Percentiles rank a stretch among this genome's conserved stretches.
These are phyloP conservation scores for Fraxinus greggii DNA, from an alignment of 305 asterid species.

Conservation along the genomic window DNA sequence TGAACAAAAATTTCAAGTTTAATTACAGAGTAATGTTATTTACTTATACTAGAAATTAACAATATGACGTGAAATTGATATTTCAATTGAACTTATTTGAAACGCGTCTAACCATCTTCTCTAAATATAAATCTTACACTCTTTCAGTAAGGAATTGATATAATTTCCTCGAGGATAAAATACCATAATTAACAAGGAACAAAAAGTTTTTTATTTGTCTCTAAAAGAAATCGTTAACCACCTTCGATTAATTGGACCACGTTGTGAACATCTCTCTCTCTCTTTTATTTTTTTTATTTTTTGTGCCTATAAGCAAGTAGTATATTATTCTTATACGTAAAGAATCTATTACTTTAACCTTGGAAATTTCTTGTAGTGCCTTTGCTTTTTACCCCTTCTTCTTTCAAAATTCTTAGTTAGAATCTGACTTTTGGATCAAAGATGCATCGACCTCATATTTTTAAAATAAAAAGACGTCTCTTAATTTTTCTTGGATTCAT, in stretches of 20 bases:
- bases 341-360: not conserved
- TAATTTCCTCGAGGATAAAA: not conserved
- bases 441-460: not conserved
- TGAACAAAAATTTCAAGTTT: too few relatives aligned
- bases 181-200: not conserved
- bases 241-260: too few relatives aligned
- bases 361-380: not conserved
- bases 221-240: too few relatives aligned
- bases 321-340: not conserved
- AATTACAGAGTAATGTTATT: too few relatives aligned
- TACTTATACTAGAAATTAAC: too few relatives aligned
- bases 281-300: too few relatives aligned
- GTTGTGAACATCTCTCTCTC: too few relatives aligned
- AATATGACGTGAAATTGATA: not conserved
- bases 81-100: too few relatives aligned
- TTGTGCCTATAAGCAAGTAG: too few relatives aligned
- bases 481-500: not conserved
- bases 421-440: not conserved
- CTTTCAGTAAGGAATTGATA: not conserved
- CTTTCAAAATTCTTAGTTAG: not conserved
- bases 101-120: too few relatives aligned
- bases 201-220: not conserved
- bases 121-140: not conserved
- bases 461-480: not conserved
- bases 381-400: not conserved